Evolutionary conservation across 768 basidiomycete genomes (phyloP), one percentile per base, ranked within the genome.

Genomic region (Collybia sordida): DNA sequence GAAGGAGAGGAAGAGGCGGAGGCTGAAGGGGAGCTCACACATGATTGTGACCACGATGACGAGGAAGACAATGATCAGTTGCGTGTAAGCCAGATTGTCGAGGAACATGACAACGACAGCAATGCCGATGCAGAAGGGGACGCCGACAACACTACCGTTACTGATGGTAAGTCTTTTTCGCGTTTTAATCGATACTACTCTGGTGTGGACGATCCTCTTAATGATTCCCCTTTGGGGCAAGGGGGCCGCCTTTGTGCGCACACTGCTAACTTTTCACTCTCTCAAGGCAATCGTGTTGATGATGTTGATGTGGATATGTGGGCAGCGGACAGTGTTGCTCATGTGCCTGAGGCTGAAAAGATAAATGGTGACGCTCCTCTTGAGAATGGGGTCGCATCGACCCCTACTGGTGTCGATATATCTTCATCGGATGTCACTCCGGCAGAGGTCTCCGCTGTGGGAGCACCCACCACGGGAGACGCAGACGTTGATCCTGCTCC

Each of bases 1-100:
- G 86, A 85, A 64, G 85, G 80, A 58, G 85, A 83, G 59, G 83
- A 72, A 49, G 85, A 82, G 51, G 77, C 64, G n/a, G 74, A 72
- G 47, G 62, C 68, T n/a, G 71, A 63, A n/a, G 61, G 59, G 50
- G 69, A 72, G 53, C 68, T 72, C 62, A 73, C 74, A 50, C 63
- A 57, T 54, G 66, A 56, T 22, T 55, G 51, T 53, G 76, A 74
- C 28, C 5, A 31, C 42, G 72, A 72, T 43, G 72, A 72, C 47
- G 70, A 70, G 41, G 82, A 79, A 51, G 75, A 78, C 50, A 68
- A 66, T 46, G 70, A 74, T 36, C 70, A 69, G 49, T 63, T 75
- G 47, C 71, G 74, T 62, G 72, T 75, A 54, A 76, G 71, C 62
- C 62, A 68, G 42, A 65, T 66, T 50, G 66, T 68, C 25, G 71